phyloP scores from a whole-genome alignment of 164 flowering plant species.

The Stephania yunnanensis region DNA sequence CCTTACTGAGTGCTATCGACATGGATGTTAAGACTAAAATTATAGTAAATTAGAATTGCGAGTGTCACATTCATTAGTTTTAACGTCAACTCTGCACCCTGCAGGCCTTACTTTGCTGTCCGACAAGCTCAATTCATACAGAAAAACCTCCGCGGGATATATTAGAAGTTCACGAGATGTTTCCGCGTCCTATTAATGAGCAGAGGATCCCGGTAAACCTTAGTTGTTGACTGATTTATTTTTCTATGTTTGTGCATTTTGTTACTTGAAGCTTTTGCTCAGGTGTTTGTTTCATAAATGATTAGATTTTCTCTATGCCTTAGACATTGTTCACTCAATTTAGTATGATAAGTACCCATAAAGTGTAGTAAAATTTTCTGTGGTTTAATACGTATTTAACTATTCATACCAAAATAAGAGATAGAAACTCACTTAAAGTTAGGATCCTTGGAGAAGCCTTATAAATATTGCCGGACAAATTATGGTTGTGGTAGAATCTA shows the following conservation, averaged over 20 bases:
- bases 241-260: not conserved
- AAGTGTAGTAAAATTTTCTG: not conserved
- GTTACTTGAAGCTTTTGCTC: not conserved
- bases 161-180: constrained; percentile 39
- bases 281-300: not conserved
- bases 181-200: constrained; percentile 45
- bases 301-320: not conserved
- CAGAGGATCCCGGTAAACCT: constrained; percentile 37
- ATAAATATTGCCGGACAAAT: not conserved
- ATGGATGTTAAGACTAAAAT: not conserved
- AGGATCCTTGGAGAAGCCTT: not conserved
- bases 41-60: not conserved
- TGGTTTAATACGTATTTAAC: not conserved
- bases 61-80: not conserved
- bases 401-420: not conserved
- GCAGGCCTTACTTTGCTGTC: constrained; percentile 58
- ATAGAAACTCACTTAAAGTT: not conserved
- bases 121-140: constrained; percentile 55
- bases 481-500: not conserved
- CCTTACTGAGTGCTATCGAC: not conserved
- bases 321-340: not conserved
- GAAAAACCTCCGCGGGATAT: constrained; percentile 44
- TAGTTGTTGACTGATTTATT: not conserved
- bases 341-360: not conserved
- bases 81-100: not conserved